phyloP scores from a whole-genome alignment of 805 yeast species.

The Barnettozyma pratensis region DNA sequence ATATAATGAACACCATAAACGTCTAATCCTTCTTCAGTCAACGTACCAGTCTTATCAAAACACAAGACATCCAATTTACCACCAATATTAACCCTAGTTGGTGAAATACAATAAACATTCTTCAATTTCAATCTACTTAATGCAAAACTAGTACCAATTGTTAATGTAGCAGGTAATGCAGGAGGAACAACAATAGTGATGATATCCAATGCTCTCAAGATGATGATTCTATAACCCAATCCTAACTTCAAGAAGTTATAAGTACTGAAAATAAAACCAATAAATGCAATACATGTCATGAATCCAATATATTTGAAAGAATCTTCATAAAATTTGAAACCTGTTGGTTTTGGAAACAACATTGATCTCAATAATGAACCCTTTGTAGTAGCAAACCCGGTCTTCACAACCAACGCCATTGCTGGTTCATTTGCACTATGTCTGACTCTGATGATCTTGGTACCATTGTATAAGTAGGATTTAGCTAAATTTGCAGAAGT shows the following conservation, averaged over 20 bases:
- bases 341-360: conserved; percentile 93
- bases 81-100: conserved; percentile 92
- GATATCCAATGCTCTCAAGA: conserved; percentile 86
- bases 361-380: conserved; percentile 92
- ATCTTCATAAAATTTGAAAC: conserved; percentile 89
- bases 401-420: conserved; percentile 78
- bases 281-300: conserved; percentile 77
- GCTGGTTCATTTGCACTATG: conserved; percentile 55
- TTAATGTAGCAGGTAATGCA: conserved; percentile 94
- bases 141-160: conserved; percentile 95
- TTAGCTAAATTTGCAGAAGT: conserved; percentile 63
- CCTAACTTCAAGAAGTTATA: conserved; percentile 77
- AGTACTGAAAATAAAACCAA: conserved; percentile 84
- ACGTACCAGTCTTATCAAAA: conserved; percentile 96
- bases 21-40: conserved; percentile 95
- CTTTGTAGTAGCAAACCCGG: conserved; percentile 94
- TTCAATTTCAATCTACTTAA: conserved; percentile 63
- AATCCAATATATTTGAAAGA: conserved; percentile 95
- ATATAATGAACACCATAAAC: conserved; percentile 60
- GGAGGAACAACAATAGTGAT: conserved; percentile 98
- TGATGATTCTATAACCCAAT: conserved; percentile 60
- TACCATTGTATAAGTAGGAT: conserved; percentile 82
- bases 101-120: conserved; percentile 84
- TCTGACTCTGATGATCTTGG: conserved; percentile 80
- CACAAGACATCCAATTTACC: conserved; percentile 89